Evolutionary conservation across 345 rosid genomes (phyloP).

Genomic region (Arabis hirsuta): DNA sequence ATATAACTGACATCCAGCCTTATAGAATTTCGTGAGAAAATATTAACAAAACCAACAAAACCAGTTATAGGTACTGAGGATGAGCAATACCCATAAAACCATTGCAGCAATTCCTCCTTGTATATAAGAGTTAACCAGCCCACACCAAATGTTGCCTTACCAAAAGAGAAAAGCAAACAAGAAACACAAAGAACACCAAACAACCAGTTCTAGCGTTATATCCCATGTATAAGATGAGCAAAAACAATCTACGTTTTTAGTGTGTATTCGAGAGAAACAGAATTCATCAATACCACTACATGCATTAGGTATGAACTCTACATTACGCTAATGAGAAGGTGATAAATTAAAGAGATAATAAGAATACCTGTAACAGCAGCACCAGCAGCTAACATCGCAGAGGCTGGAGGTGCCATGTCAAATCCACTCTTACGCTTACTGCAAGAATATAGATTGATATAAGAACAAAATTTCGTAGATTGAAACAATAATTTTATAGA

Average conservation of each 20-base stretch:
- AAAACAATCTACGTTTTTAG: conserved; percentile 37
- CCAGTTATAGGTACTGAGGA: conserved; percentile 72
- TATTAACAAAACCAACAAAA: conserved; percentile 62
- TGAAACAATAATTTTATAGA: neutral
- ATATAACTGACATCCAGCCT: conserved; percentile 37
- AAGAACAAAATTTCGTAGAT: neutral
- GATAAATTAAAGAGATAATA: conserved; percentile 27
- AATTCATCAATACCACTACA: conserved; percentile 61
- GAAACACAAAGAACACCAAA: conserved; percentile 65
- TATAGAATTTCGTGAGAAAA: conserved; percentile 48
- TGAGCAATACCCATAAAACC: conserved; percentile 82
- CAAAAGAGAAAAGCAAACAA: conserved; percentile 74
- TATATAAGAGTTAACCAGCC: conserved; percentile 78
- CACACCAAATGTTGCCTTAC: conserved; percentile 91
- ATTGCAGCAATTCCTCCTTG: conserved; percentile 74
- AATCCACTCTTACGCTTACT: conserved; percentile 86
- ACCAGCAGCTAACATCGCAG: conserved; percentile 70
- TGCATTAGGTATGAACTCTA: conserved; percentile 54
- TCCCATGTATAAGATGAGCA: conserved; percentile 51
- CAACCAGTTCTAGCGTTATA: conserved; percentile 70
- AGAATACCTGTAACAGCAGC: conserved; percentile 62
- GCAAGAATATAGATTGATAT: conserved; percentile 46
- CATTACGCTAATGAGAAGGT: conserved; percentile 52
- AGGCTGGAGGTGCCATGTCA: conserved; percentile 90
- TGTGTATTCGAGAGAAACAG: neutral